Evolutionary conservation across 1,284 basidiomycete genomes (phyloP).

Genomic region (Apiotrichum gracile): DNA sequence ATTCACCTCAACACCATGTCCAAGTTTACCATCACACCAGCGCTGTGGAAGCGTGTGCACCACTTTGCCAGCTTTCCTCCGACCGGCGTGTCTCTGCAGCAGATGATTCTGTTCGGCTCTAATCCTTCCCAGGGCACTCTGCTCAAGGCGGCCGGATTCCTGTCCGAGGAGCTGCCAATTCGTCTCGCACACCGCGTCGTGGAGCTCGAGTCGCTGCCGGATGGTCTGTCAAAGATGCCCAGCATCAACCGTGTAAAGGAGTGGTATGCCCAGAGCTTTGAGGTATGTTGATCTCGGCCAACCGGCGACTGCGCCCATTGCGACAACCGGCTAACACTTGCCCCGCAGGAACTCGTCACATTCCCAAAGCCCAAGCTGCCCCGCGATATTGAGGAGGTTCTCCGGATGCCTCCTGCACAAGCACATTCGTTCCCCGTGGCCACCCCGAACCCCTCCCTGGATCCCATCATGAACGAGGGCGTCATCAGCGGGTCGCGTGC

Average conservation of each 20-base stretch:
- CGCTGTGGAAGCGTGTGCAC: constrained; percentile 87
- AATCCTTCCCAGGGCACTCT: constrained; percentile 73
- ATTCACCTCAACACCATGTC: constrained; percentile 29
- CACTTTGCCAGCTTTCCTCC: constrained; percentile 93
- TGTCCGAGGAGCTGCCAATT: constrained; percentile 75
- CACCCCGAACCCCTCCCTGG: constrained; percentile 46
- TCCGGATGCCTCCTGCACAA: constrained; percentile 54
- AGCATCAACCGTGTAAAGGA: constrained; percentile 93
- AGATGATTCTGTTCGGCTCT: constrained; percentile 76
- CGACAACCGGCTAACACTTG: constrained; percentile 3
- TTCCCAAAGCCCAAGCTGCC: constrained; percentile 73
- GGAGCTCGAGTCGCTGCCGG: constrained; percentile 90
- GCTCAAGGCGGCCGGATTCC: constrained; percentile 77
- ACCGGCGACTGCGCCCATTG: too few species aligned
- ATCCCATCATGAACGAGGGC: constrained; percentile 43
- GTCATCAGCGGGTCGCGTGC: constrained; percentile 7
- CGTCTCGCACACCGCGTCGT: constrained; percentile 93
- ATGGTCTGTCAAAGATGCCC: constrained; percentile 85
- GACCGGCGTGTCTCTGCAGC: constrained; percentile 84
- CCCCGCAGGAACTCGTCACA: constrained; percentile 71
- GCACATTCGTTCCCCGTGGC: constrained; percentile 34
- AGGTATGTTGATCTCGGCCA: constrained; percentile 62
- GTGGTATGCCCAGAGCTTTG: constrained; percentile 98
- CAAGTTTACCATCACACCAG: constrained; percentile 58
- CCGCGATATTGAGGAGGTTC: constrained; percentile 60